A percentile compares a stretch with the other conserved stretches of the same genome.
phyloP scores from a whole-genome alignment of 1,284 basidiomycete species.

The Leccinum huronense region DNA sequence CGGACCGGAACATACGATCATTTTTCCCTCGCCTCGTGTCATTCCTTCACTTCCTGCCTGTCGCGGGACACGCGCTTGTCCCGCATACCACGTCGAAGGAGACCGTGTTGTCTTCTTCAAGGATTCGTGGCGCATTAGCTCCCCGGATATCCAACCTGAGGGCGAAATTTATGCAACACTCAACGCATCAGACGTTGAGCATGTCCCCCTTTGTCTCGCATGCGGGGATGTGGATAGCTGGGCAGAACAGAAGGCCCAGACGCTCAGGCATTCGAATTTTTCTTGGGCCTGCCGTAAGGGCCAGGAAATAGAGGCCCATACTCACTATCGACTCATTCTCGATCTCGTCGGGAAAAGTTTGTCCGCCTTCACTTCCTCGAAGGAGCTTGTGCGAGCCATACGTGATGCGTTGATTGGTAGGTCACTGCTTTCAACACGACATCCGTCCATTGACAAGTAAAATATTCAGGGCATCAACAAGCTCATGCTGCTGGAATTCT shows the following conservation, averaged over 20 bases:
- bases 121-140: background rate
- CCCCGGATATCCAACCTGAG: background rate
- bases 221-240: background rate
- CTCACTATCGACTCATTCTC: background rate
- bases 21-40: background rate
- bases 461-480: background rate
- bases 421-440: background rate
- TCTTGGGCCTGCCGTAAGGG: background rate
- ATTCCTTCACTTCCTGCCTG: background rate
- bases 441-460: background rate
- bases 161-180: background rate
- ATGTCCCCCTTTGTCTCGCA: background rate
- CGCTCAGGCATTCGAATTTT: background rate
- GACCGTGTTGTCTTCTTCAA: background rate
- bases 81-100: background rate
- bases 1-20: background rate
- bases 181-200: background rate
- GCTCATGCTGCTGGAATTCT: background rate
- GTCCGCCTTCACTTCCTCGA: background rate
- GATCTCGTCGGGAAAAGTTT: background rate
- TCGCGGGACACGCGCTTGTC: background rate
- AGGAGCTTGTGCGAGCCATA: slow-evolving; percentile 1
- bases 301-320: background rate
- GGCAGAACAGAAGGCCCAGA: slow-evolving; percentile 1
- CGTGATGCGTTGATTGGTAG: background rate